phyloP scores from a whole-genome alignment of 2,329 filamentous ascomycete species.

The Endoconidiophora laricicola region DNA sequence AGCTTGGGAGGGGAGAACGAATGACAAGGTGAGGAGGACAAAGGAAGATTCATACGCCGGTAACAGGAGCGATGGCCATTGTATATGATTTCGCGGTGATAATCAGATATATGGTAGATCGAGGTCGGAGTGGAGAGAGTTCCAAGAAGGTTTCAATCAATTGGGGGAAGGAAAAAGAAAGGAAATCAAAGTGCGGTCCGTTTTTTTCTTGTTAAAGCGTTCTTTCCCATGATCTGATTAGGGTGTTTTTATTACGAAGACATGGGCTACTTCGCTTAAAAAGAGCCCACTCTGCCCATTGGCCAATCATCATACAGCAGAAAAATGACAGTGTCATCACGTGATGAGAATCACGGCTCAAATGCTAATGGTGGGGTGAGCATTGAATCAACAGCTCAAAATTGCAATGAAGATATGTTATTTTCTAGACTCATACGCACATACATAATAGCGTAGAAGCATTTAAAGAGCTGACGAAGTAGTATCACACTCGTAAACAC shows the following conservation, averaged over 20 bases:
- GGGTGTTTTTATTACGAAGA: background rate
- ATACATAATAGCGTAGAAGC: no score
- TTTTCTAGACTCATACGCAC: no score
- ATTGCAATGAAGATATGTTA: no score
- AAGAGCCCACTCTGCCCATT: background rate
- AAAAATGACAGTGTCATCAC: conserved; percentile 2
- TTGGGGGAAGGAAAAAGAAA: background rate
- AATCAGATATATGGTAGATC: no score
- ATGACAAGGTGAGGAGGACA: background rate
- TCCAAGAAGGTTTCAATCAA: background rate
- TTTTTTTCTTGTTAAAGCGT: background rate
- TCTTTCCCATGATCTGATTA: background rate
- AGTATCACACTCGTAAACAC: no score
- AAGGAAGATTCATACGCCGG: conserved; percentile 33
- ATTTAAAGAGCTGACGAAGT: no score
- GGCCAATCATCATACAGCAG: conserved; percentile 8
- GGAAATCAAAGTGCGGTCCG: background rate
- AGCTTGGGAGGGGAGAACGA: background rate
- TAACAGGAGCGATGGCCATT: conserved; percentile 27
- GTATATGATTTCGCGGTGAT: background rate
- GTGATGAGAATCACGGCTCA: background rate
- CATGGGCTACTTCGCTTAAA: conserved; percentile 7
- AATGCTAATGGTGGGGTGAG: conserved; percentile 1
- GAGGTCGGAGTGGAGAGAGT: background rate
- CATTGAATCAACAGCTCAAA: no score